phyloP scores from a whole-genome alignment of 2,329 filamentous ascomycete genomes.

The Magnaporthales sp. region DNA sequence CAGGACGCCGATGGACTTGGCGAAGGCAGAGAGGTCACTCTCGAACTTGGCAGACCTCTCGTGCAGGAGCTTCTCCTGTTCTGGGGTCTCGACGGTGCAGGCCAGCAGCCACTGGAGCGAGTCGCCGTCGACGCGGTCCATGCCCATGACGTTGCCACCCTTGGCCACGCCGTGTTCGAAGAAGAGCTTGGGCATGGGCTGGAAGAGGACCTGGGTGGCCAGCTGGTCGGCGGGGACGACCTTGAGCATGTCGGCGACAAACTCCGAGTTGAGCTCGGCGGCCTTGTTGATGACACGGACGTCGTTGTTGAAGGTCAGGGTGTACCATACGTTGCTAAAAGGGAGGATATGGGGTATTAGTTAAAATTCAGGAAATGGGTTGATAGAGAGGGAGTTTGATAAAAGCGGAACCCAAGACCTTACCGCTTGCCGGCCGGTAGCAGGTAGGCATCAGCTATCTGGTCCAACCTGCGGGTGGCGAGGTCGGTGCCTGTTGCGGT shows the following conservation, averaged over 20 bases:
- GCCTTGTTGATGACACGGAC: slow-evolving; percentile 21
- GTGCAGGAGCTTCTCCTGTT: slow-evolving; percentile 17
- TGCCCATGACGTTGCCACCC: slow-evolving; percentile 30
- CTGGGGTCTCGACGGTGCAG: slow-evolving; percentile 19
- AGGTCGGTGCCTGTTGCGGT: too few species aligned
- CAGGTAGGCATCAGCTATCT: slow-evolving; percentile 1
- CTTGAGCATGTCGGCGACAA: slow-evolving; percentile 24
- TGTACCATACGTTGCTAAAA: slow-evolving; percentile 14
- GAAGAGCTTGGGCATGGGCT: slow-evolving; percentile 23
- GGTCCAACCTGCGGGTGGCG: too few species aligned
- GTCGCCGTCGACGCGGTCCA: slow-evolving; percentile 22
- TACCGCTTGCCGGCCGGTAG: neutral
- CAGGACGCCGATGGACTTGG: slow-evolving; percentile 16
- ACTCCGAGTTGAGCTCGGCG: slow-evolving; percentile 27
- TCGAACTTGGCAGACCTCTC: slow-evolving; percentile 23
- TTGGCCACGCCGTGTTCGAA: slow-evolving; percentile 22
- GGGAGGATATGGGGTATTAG: neutral
- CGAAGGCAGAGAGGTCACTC: slow-evolving; percentile 17
- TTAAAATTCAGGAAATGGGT: too few species aligned
- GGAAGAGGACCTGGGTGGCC: slow-evolving; percentile 22
- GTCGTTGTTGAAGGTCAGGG: slow-evolving; percentile 21
- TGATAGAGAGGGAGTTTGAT: too few species aligned
- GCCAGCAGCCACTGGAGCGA: slow-evolving; percentile 20
- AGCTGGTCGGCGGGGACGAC: slow-evolving; percentile 20
- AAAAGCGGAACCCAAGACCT: neutral